phyloP scores from a whole-genome alignment of 139 green algal species.

The Tetraselmis chui region DNA sequence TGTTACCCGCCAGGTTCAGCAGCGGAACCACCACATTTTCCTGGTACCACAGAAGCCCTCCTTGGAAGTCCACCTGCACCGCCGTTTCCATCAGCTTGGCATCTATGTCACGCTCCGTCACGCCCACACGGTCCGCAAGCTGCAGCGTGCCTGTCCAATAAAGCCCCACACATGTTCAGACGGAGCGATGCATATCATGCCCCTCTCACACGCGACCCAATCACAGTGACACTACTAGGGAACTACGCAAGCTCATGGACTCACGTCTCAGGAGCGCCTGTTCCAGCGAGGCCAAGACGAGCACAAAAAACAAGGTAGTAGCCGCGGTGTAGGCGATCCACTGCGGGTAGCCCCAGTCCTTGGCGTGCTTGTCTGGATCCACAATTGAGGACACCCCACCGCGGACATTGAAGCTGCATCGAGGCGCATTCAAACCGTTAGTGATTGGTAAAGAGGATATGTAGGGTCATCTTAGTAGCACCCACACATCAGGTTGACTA shows the following conservation, averaged over 20 bases:
- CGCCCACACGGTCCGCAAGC: background rate
- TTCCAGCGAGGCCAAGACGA: background rate
- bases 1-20: background rate
- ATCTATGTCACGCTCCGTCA: background rate
- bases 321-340: background rate
- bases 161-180: too few relatives aligned
- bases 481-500: too few relatives aligned
- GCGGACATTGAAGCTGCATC: background rate
- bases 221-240: too few relatives aligned
- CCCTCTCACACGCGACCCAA: too few relatives aligned
- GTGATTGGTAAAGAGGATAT: too few relatives aligned
- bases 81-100: background rate
- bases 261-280: background rate
- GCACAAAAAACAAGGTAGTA: background rate
- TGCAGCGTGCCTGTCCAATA: background rate
- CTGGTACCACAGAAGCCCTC: background rate
- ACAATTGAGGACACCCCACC: background rate
- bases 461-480: too few relatives aligned
- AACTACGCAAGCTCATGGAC: too few relatives aligned
- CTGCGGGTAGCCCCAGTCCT: background rate
- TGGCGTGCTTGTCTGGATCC: background rate
- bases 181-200: too few relatives aligned
- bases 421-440: background rate
- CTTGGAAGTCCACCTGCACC: background rate
- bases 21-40: background rate